Conservation (phyloP, 805 yeast genomes). For the Saccharomyces eubayanus region DNA sequence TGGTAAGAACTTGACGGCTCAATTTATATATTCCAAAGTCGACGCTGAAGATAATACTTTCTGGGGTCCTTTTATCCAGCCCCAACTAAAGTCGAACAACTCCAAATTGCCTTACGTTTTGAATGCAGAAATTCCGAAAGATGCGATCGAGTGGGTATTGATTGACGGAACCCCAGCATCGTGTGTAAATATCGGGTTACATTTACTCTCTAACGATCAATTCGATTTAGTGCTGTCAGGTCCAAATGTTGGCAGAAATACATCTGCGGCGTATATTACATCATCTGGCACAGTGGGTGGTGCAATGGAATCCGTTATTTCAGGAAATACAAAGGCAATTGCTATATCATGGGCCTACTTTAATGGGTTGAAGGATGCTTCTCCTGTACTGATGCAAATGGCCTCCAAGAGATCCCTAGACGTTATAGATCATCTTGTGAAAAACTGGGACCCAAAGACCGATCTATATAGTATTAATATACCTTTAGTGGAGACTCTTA, state of each 20-base stretch:
- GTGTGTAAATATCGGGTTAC: constrained; percentile 82
- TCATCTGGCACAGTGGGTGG: constrained; percentile 96
- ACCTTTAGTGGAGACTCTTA: constrained; percentile 54
- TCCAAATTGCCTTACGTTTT: constrained; percentile 17
- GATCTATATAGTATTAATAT: constrained; percentile 81
- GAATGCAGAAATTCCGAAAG: constrained; percentile 18
- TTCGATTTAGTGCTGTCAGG: constrained; percentile 88
- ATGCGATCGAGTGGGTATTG: constrained; percentile 71
- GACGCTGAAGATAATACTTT: constrained; percentile 43
- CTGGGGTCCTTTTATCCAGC: constrained; percentile 59
- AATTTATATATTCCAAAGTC: constrained; percentile 51
- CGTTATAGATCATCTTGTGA: constrained; percentile 49
- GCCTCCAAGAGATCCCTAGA: constrained; percentile 65
- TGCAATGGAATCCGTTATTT: constrained; percentile 83
- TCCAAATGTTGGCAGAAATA: constrained; percentile 91
- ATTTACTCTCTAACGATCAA: constrained; percentile 49
- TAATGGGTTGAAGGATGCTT: constrained; percentile 39
- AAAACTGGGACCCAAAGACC: constrained; percentile 47
- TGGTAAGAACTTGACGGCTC: constrained; percentile 52
- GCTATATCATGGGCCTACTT: constrained; percentile 85
- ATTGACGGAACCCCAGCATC: constrained; percentile 95
- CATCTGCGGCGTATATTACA: constrained; percentile 78
- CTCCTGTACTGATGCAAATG: constrained; percentile 41
- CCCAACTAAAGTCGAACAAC: constrained; percentile 34
- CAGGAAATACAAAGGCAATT: constrained; percentile 54